Base-by-base conservation (phyloP, 305 asterid species). In the Rubia balearica region DNA sequence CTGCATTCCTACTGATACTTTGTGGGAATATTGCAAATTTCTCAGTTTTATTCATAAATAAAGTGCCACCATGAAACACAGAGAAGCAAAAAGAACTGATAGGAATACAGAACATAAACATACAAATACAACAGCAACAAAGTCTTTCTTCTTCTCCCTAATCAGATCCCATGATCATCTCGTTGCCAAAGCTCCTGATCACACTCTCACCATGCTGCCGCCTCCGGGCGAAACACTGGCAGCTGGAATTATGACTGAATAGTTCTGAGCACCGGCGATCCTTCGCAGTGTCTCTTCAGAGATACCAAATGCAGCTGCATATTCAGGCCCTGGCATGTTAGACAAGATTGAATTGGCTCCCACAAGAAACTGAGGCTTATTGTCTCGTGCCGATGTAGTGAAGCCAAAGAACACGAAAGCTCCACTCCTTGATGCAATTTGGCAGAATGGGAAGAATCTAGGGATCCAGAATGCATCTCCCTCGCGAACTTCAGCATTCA, bases 381-480 rank as follows among this genome's bases (percentile, higher is more conserved):
- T 90, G 73, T 83, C 65, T 0, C 81, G 69, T 0, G 96, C 84
- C 0, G 96, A 82, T 0, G 96, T 86, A 2, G 96, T 83, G 91
- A 87, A 92, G 8, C 98, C 96, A 36, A 90, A 86, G 86, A 92
- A 89, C 94, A 81, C 96, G 3, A 90, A 87, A 1, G 93, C 82
- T 24, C 89, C 93, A 0, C 84, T 74, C 0, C 84, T 75, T 6
- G 98, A 87, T 16, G 96, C 93, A 0, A 90, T 92, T 66, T 90
- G 95, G 87, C 98, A 90, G 81, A 90, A 92, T 0, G 97, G 92
- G 81, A 80, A 89, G 88, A 75, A 90, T 22, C 93, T 71, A 0
- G 97, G 98, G 21, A 90, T 74, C 90, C 89, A 84, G 45, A 92
- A 92, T 6, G 88, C 94, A 4, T 90, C 89, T 3, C 98, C 94